Evolutionary conservation across 1,139 yeast genomes (phyloP).

Genomic region (Magnusiomyces fungicola): DNA sequence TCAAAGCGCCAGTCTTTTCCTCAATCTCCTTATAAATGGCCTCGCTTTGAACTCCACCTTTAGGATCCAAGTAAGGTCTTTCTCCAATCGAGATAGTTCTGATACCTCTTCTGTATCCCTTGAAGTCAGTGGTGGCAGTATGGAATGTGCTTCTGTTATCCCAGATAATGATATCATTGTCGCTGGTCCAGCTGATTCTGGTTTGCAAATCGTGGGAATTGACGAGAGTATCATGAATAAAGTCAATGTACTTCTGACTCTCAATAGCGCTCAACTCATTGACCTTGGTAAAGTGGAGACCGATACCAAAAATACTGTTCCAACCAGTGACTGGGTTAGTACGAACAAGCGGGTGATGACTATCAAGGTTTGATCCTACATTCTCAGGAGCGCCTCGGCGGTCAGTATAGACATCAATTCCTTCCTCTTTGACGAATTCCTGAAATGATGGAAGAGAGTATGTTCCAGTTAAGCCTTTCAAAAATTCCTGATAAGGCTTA

Average conservation of each 20-base stretch:
- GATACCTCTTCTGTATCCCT: constrained; percentile 46
- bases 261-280: constrained; percentile 38
- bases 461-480: constrained; percentile 34
- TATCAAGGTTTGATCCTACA: constrained; percentile 25
- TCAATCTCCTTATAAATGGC: constrained; percentile 16
- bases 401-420: constrained; percentile 33
- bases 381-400: constrained; percentile 33
- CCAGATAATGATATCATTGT: constrained; percentile 42
- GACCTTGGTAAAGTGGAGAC: constrained; percentile 36
- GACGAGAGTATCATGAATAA: constrained; percentile 38
- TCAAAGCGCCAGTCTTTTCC: neutral
- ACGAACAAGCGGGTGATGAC: constrained; percentile 40
- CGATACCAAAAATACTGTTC: constrained; percentile 40
- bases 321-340: constrained; percentile 46
- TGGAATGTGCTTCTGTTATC: constrained; percentile 26
- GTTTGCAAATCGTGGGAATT: constrained; percentile 35
- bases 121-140: constrained; percentile 18
- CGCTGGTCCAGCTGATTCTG: constrained; percentile 44
- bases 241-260: constrained; percentile 33
- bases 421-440: constrained; percentile 34
- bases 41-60: constrained; percentile 49
- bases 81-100: constrained; percentile 55
- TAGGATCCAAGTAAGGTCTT: constrained; percentile 44
- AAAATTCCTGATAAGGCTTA: constrained; percentile 37
- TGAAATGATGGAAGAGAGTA: constrained; percentile 28